Evolutionary conservation across 1,284 basidiomycete species (phyloP).

Genomic region (Cutaneotrichosporon dermatis): DNA sequence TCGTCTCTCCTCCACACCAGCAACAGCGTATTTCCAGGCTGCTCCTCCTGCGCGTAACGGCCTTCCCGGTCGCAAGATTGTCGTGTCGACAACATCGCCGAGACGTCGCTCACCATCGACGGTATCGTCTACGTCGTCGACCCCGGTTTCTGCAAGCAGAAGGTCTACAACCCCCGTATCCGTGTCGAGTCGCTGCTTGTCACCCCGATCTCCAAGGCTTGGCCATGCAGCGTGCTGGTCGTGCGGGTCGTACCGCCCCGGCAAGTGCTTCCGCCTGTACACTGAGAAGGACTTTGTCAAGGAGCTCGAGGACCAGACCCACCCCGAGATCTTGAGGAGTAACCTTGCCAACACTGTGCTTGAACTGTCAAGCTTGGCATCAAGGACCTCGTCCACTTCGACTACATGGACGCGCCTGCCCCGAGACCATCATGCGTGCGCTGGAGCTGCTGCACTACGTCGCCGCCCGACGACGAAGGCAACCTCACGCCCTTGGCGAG

Average conservation of each 20-base stretch:
- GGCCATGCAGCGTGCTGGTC: conserved; percentile 92
- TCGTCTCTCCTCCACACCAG: conserved; percentile 84
- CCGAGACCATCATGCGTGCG: conserved; percentile 96
- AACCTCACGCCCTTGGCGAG: conserved; percentile 74
- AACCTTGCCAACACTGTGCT: conserved; percentile 92
- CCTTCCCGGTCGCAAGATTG: conserved; percentile 85
- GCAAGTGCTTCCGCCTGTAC: conserved; percentile 95
- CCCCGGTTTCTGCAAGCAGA: conserved; percentile 95
- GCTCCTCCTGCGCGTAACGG: conserved; percentile 61
- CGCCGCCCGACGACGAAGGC: conserved; percentile 92
- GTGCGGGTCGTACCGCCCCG: conserved; percentile 94
- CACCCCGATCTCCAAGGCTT: conserved; percentile 95
- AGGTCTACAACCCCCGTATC: conserved; percentile 94
- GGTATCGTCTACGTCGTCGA: conserved; percentile 99
- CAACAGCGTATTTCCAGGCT: conserved; percentile 94
- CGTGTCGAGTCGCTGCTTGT: conserved; percentile 92
- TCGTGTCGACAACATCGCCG: conserved; percentile 95
- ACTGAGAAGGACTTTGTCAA: conserved; percentile 97
- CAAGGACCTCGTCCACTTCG: conserved; percentile 86
- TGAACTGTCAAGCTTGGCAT: conserved; percentile 92
- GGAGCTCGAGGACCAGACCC: conserved; percentile 91
- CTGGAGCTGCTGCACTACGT: conserved; percentile 91
- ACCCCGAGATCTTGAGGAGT: conserved; percentile 89
- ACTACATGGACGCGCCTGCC: conserved; percentile 95
- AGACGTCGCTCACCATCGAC: conserved; percentile 96